Evolutionary conservation across 2,329 filamentous ascomycete species (phyloP).

Genomic region (Penicillium sp.): DNA sequence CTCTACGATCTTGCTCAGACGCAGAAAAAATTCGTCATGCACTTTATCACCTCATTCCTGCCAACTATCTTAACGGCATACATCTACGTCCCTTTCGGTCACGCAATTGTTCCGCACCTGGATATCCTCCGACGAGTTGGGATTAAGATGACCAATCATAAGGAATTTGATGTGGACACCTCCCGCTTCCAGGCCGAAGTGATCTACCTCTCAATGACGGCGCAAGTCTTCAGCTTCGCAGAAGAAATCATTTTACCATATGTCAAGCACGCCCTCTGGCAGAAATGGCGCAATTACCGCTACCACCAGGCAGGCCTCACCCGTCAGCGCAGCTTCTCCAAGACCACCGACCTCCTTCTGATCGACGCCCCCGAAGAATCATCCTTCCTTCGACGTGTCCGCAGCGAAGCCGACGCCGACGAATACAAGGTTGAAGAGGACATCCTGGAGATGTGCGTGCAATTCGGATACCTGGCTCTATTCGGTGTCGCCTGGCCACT

Average conservation of each 20-base stretch:
- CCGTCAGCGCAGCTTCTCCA: slow-evolving; percentile 29
- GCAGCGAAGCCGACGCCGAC: slow-evolving; percentile 78
- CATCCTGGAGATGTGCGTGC: slow-evolving; percentile 90
- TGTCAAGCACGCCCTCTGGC: slow-evolving; percentile 74
- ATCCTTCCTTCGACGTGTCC: slow-evolving; percentile 76
- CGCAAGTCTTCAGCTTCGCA: slow-evolving; percentile 83
- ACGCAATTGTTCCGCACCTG: slow-evolving; percentile 79
- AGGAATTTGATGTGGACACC: slow-evolving; percentile 78
- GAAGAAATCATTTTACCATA: slow-evolving; percentile 86
- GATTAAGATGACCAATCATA: slow-evolving; percentile 42
- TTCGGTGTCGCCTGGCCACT: slow-evolving; percentile 95
- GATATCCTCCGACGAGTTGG: slow-evolving; percentile 72
- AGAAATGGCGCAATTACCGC: slow-evolving; percentile 60
- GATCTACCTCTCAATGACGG: slow-evolving; percentile 94
- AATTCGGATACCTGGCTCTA: slow-evolving; percentile 84
- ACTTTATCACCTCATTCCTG: slow-evolving; percentile 95
- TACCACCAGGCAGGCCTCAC: slow-evolving; percentile 37
- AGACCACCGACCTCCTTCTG: slow-evolving; percentile 49
- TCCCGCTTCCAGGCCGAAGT: slow-evolving; percentile 84
- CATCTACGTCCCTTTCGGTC: slow-evolving; percentile 89
- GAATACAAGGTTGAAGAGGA: slow-evolving; percentile 88
- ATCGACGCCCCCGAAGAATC: slow-evolving; percentile 76
- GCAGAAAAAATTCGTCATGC: slow-evolving; percentile 91
- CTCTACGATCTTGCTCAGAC: slow-evolving; percentile 82
- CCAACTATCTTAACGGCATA: slow-evolving; percentile 92